These are phyloP conservation scores for Fusarium vanettenii DNA, from an alignment of 2,329 filamentous ascomycete genomes.

Conservation along the genomic window DNA sequence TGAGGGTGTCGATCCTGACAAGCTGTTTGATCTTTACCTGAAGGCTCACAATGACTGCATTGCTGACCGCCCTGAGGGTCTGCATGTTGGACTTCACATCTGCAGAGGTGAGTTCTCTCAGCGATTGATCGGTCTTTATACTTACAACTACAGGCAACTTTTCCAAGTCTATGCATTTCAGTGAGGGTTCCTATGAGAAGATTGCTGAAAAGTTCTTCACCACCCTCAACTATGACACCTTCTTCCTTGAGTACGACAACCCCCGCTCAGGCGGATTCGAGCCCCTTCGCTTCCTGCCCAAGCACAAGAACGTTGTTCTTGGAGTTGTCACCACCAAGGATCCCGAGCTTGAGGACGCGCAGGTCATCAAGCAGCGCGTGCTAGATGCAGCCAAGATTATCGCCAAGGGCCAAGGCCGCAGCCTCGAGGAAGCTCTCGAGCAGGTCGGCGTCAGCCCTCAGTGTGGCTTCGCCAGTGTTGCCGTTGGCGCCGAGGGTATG, in stretches of 20 bases:
- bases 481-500: constrained; percentile 72
- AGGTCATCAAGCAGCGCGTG: constrained; percentile 65
- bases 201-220: constrained; percentile 71
- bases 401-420: constrained; percentile 71
- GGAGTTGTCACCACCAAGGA: constrained; percentile 73
- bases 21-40: constrained; percentile 77
- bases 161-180: constrained; percentile 71
- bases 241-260: constrained; percentile 72
- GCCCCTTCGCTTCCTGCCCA: constrained; percentile 69
- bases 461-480: constrained; percentile 77
- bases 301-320: constrained; percentile 70
- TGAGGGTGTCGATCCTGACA: constrained; percentile 70
- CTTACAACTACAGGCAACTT: constrained; percentile 61
- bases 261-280: constrained; percentile 70
- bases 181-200: constrained; percentile 71
- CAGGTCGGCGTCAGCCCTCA: constrained; percentile 76
- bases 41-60: constrained; percentile 80
- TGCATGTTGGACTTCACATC: constrained; percentile 79
- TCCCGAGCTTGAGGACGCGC: constrained; percentile 65
- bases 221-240: constrained; percentile 69
- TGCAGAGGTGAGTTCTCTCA: constrained; percentile 47
- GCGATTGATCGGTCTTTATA: neutral
- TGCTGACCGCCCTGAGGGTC: constrained; percentile 68
- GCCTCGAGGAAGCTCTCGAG: constrained; percentile 71
- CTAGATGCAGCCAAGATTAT: constrained; percentile 72